phyloP scores from a whole-genome alignment of 257 asterid species.

The Asclepias syriaca region DNA sequence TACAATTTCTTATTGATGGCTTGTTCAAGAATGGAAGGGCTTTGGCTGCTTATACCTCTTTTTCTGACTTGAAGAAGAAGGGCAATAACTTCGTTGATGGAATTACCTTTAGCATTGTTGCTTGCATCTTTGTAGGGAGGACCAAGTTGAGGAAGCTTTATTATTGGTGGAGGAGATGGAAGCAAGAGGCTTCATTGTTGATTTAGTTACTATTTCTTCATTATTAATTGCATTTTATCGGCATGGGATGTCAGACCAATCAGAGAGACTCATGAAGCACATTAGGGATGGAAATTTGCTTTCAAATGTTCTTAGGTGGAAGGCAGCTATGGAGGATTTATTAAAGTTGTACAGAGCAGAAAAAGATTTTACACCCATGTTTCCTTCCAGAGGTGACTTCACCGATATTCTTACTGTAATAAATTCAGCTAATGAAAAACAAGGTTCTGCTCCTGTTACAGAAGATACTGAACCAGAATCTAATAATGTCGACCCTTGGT shows the following conservation, averaged over 20 bases:
- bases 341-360: slow-evolving; percentile 57
- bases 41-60: slow-evolving; percentile 72
- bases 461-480: slow-evolving; percentile 19
- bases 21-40: slow-evolving; percentile 75
- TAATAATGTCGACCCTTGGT: slow-evolving; percentile 65
- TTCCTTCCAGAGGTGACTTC: slow-evolving; percentile 49
- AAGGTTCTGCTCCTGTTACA: slow-evolving; percentile 14
- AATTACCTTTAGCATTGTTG: slow-evolving; percentile 66
- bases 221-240: slow-evolving; percentile 57
- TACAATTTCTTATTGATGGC: slow-evolving; percentile 90
- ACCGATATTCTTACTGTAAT: slow-evolving; percentile 42
- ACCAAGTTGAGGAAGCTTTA: slow-evolving; percentile 59
- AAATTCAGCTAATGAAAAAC: slow-evolving; percentile 20
- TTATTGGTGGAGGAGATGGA: slow-evolving; percentile 89
- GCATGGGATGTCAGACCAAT: slow-evolving; percentile 64
- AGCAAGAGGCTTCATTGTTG: slow-evolving; percentile 73
- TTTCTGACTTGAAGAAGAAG: slow-evolving; percentile 76
- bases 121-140: slow-evolving; percentile 67
- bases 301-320: slow-evolving; percentile 69
- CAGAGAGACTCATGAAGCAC: slow-evolving; percentile 70
- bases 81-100: slow-evolving; percentile 73
- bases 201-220: slow-evolving; percentile 73
- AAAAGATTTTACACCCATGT: slow-evolving; percentile 62
- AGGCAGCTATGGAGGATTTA: slow-evolving; percentile 65
- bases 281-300: slow-evolving; percentile 67